These are phyloP conservation scores for Pyricularia pennisetigena DNA, from an alignment of 2,329 filamentous ascomycete genomes.

Conservation along the genomic window DNA sequence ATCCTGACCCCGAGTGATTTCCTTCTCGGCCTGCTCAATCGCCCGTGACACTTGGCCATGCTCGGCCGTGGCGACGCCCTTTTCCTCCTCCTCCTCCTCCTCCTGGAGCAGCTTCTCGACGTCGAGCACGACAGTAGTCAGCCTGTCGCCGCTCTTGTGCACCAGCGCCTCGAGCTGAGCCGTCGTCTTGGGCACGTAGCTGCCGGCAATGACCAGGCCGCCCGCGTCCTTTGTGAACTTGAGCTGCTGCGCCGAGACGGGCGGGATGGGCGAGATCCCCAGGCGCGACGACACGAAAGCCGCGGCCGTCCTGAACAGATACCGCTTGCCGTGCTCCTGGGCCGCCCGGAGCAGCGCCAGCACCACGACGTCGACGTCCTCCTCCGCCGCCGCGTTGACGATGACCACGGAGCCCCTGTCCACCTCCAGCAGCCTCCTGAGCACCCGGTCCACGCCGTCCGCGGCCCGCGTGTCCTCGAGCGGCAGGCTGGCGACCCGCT, in stretches of 20 bases:
- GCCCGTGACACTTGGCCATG: slow-evolving; percentile 20
- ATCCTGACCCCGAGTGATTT: slow-evolving; percentile 35
- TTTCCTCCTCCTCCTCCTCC: slow-evolving; percentile 15
- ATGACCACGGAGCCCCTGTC: slow-evolving; percentile 30
- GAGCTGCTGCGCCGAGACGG: slow-evolving; percentile 35
- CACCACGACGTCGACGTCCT: slow-evolving; percentile 44
- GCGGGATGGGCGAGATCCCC: slow-evolving; percentile 39
- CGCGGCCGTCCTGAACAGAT: slow-evolving; percentile 28
- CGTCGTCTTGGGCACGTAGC: slow-evolving; percentile 50
- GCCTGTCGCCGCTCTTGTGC: slow-evolving; percentile 23
- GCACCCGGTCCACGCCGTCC: slow-evolving; percentile 28
- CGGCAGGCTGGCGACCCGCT: slow-evolving; percentile 31
- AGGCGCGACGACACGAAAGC: slow-evolving; percentile 36
- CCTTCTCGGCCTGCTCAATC: slow-evolving; percentile 22
- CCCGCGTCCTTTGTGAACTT: slow-evolving; percentile 26
- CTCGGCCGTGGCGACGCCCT: slow-evolving; percentile 14
- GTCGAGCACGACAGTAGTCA: slow-evolving; percentile 35
- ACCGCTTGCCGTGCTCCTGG: slow-evolving; percentile 18
- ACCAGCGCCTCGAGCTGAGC: slow-evolving; percentile 36
- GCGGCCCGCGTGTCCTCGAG: slow-evolving; percentile 36
- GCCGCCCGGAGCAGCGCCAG: slow-evolving; percentile 31
- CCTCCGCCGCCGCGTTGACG: slow-evolving; percentile 37
- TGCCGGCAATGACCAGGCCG: slow-evolving; percentile 44
- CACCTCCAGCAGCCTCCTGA: slow-evolving; percentile 25
- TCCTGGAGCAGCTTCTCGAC: slow-evolving; percentile 33